These are phyloP conservation scores for Aureobasidium zeae DNA, from an alignment of 2,329 filamentous ascomycete genomes.

Conservation along the genomic window DNA sequence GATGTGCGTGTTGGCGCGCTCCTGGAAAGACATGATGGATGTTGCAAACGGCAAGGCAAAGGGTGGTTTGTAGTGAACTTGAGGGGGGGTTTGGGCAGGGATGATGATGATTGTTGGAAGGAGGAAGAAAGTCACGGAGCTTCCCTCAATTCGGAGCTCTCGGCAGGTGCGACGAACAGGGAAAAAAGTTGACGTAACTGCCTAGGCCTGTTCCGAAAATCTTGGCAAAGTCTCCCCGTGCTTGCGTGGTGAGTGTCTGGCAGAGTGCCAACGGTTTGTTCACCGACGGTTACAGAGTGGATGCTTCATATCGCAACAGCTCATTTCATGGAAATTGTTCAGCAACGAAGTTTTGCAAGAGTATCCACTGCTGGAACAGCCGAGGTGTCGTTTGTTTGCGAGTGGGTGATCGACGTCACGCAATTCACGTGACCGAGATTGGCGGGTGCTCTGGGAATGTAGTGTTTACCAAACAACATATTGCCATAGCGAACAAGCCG, in stretches of 20 bases:
- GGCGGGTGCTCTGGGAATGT: too few relatives aligned
- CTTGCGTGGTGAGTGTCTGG: neutral
- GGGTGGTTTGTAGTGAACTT: too few relatives aligned
- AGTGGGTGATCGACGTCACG: neutral
- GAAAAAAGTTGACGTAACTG: neutral
- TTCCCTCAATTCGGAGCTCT: neutral
- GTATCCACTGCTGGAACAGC: too few relatives aligned
- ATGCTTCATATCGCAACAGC: constrained; percentile 4
- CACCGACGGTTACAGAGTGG: constrained; percentile 6
- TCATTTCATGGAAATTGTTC: constrained; percentile 10
- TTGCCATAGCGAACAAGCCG: too few relatives aligned
- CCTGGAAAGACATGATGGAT: constrained; percentile 59
- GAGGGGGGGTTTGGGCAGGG: neutral
- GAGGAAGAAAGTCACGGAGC: constrained; percentile 5
- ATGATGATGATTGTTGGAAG: neutral
- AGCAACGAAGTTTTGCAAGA: too few relatives aligned
- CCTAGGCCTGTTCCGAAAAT: constrained; percentile 2
- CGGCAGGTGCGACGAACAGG: constrained; percentile 6
- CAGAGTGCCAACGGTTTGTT: constrained; percentile 3
- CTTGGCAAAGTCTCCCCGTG: neutral
- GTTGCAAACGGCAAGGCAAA: constrained; percentile 14
- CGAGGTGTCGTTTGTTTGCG: too few relatives aligned
- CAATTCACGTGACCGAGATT: neutral
- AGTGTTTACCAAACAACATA: too few relatives aligned
- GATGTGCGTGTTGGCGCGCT: constrained; percentile 67